These are phyloP conservation scores for Alternaria burnsii DNA, from an alignment of 2,329 filamentous ascomycete genomes.

Conservation along the genomic window DNA sequence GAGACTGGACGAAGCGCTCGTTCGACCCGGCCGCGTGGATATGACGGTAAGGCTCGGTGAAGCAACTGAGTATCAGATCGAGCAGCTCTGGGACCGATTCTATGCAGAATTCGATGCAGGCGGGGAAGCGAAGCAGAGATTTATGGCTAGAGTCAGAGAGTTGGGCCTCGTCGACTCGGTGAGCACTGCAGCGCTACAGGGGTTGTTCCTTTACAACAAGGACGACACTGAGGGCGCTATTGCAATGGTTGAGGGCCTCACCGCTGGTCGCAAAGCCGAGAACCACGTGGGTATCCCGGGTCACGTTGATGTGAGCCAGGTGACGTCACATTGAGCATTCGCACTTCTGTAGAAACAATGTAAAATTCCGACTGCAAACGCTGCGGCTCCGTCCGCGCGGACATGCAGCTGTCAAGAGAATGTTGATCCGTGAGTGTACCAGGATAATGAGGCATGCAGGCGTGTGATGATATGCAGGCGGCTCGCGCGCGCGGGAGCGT, in stretches of 20 bases:
- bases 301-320: conserved; percentile 40
- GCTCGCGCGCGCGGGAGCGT: conserved; percentile 17
- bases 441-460: conserved; percentile 8
- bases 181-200: conserved; percentile 92
- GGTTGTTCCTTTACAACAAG: conserved; percentile 95
- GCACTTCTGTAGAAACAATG: conserved; percentile 9
- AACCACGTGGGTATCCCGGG: conserved; percentile 42
- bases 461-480: conserved; percentile 20
- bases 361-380: background rate
- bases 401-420: conserved; percentile 11
- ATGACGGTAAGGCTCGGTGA: conserved; percentile 91
- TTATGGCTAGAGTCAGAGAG: conserved; percentile 74
- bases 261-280: conserved; percentile 36
- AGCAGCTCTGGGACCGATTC: conserved; percentile 91
- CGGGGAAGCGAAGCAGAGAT: conserved; percentile 69
- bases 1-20: conserved; percentile 84
- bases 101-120: conserved; percentile 81
- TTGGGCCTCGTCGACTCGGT: conserved; percentile 75
- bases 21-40: conserved; percentile 90
- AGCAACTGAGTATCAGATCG: conserved; percentile 84
- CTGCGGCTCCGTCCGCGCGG: background rate
- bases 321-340: conserved; percentile 7
- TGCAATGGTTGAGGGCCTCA: conserved; percentile 73
- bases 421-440: background rate
- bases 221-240: conserved; percentile 88